Base-by-base conservation (phyloP, 768 basidiomycete species). In the Pulveroboletus sp. region DNA sequence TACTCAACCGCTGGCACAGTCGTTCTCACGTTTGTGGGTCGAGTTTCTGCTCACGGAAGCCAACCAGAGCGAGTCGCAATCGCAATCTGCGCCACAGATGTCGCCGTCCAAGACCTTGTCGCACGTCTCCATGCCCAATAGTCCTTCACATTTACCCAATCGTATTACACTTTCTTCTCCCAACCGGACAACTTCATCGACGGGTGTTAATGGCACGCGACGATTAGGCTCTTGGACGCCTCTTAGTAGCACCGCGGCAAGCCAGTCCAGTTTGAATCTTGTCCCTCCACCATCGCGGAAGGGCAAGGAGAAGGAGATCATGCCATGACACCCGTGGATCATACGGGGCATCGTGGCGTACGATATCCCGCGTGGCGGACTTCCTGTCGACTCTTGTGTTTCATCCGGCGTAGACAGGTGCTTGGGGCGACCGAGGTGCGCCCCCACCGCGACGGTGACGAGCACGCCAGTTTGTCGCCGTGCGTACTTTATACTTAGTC, bases 41-140 rank as follows among this genome's bases (percentile, higher is more conserved):
- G 96, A 99, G 68, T 99, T 95, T 65, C 78, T 99, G 4, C 83
- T 99, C 54, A 95, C 93, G 20, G 95, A 99, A 72, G 86, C 93
- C 0, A 35, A 71, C 73, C 57, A 82, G 72, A 57, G 65, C 54
- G 58, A 59, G 43, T 55, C 61, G 4, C 56, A 55, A 14, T 51
- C 58, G 6, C 67, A 67, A 12, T 19, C 32, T 23, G 26, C 19
- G 8, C 17, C 65, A 14, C 53, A 53, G 27, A 36, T 8, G 5
- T 63, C 59, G 8, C 59, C 55, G 12, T 41, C 54, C 37, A 62
- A 46, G n/a, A 50, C 60, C 2, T 63, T 63, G 17, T 43, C 58
- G 24, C 75, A 71, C 54, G 53, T 54, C 30, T 75, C 76, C 0
- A 61, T 73, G 13, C 77, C 77, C 6, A 62, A 49, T 20, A 72